These are phyloP conservation scores for Xerocomus nothofagi DNA, from an alignment of 1,284 basidiomycete species.

Conservation along the genomic window DNA sequence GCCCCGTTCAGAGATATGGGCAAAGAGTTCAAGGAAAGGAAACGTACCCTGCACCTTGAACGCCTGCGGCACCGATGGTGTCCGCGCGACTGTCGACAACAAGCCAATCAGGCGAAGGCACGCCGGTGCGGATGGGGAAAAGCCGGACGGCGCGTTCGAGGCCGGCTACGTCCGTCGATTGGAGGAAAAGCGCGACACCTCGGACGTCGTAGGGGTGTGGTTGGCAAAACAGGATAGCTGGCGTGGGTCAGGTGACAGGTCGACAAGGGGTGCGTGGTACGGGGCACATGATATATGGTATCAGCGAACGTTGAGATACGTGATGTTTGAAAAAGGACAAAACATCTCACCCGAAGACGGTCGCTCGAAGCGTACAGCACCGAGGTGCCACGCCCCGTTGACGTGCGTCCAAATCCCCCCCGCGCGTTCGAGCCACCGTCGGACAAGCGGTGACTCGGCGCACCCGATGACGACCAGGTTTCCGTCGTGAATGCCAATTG, in stretches of 20 bases:
- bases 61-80: conserved; percentile 61
- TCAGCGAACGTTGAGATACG: not conserved
- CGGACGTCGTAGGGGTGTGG: conserved; percentile 54
- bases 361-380: conserved; percentile 19
- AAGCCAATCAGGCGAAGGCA: conserved; percentile 75
- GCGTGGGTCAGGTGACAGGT: not conserved
- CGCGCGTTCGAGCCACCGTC: conserved; percentile 29
- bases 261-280: not conserved
- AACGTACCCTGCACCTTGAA: conserved; percentile 71
- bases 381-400: conserved; percentile 22
- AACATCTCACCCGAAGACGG: conserved; percentile 30
- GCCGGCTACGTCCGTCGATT: conserved; percentile 54
- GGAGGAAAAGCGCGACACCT: conserved; percentile 55
- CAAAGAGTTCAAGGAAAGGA: not conserved
- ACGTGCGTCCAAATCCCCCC: conserved; percentile 18
- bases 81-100: conserved; percentile 55
- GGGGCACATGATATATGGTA: no score
- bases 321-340: not conserved
- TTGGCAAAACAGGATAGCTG: conserved; percentile 68
- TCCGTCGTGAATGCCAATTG: conserved; percentile 31
- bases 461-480: conserved; percentile 62
- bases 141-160: conserved; percentile 66
- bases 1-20: not conserved
- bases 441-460: conserved; percentile 34
- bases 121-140: conserved; percentile 81